Evolutionary conservation across 331 rosid species (phyloP).

Genomic region (Acacia concinna): DNA sequence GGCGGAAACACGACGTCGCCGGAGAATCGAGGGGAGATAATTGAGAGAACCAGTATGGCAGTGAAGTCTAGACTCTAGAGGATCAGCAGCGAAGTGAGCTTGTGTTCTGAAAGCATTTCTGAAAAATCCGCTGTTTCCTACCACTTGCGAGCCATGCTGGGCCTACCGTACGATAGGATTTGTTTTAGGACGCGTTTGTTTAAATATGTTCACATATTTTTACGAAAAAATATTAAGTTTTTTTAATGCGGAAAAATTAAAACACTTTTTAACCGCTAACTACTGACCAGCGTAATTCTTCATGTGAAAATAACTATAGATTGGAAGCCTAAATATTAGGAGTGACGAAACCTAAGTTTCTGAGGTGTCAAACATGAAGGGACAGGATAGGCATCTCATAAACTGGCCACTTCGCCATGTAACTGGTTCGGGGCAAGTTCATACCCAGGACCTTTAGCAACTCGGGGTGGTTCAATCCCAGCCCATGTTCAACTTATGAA

Average conservation of each 20-base stretch:
- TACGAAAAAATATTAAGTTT: background rate
- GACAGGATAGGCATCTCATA: no score
- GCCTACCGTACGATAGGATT: conserved; percentile 2
- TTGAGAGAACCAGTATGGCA: background rate
- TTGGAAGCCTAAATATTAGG: no score
- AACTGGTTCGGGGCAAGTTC: no score
- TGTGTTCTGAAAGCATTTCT: background rate
- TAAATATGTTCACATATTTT: background rate
- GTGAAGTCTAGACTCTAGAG: background rate
- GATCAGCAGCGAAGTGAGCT: background rate
- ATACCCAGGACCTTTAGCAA: no score
- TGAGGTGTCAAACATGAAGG: no score
- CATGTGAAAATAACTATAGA: no score
- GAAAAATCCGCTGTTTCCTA: background rate
- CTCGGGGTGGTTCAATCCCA: no score
- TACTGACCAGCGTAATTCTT: no score
- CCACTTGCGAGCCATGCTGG: background rate
- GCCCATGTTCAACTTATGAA: no score
- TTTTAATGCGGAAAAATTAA: background rate
- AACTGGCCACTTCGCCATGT: no score
- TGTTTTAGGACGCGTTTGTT: background rate
- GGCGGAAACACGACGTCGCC: background rate
- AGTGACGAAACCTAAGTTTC: no score
- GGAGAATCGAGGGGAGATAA: background rate
- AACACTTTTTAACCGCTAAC: no score